Conservation (phyloP, 2,329 filamentous ascomycete species). For the Neoarthrinium moseri region DNA sequence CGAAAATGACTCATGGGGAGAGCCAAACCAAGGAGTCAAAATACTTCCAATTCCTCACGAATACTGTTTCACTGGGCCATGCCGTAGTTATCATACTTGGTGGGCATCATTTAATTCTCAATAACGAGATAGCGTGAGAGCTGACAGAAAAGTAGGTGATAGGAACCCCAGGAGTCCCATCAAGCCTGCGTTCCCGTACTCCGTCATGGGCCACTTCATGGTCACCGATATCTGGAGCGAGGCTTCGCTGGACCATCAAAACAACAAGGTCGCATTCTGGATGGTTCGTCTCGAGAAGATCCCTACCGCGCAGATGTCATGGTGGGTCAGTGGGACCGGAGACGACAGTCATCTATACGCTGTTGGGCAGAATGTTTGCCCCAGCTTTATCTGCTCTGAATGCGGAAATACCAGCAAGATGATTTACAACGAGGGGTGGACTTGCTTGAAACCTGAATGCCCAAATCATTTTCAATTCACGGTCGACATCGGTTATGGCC, state of each 20-base stretch:
- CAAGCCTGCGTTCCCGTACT: conserved; percentile 52
- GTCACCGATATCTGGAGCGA: conserved; percentile 70
- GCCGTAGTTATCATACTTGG: conserved; percentile 57
- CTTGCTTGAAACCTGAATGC: conserved; percentile 39
- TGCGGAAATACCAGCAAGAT: conserved; percentile 39
- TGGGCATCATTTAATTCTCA: no score
- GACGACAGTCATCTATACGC: conserved; percentile 22
- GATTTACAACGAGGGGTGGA: conserved; percentile 31
- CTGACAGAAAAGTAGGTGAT: background rate
- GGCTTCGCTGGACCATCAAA: conserved; percentile 35
- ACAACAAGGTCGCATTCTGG: conserved; percentile 32
- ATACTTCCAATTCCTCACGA: conserved; percentile 45
- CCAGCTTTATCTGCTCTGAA: conserved; percentile 29
- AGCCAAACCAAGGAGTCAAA: conserved; percentile 43
- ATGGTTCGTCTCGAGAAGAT: conserved; percentile 68
- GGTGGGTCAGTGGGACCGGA: conserved; percentile 51
- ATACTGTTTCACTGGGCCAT: conserved; percentile 26
- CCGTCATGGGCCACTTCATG: conserved; percentile 67
- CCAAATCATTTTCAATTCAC: conserved; percentile 44
- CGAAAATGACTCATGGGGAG: conserved; percentile 43
- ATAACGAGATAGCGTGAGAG: no score
- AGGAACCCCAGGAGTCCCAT: conserved; percentile 10
- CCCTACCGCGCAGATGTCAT: conserved; percentile 47
- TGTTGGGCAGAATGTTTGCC: conserved; percentile 28
- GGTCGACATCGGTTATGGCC: conserved; percentile 2